A percentile compares a stretch with the other conserved stretches of the same genome.
Conservation (phyloP, 495 filamentous ascomycete genomes). For the Tuber magnatum region DNA sequence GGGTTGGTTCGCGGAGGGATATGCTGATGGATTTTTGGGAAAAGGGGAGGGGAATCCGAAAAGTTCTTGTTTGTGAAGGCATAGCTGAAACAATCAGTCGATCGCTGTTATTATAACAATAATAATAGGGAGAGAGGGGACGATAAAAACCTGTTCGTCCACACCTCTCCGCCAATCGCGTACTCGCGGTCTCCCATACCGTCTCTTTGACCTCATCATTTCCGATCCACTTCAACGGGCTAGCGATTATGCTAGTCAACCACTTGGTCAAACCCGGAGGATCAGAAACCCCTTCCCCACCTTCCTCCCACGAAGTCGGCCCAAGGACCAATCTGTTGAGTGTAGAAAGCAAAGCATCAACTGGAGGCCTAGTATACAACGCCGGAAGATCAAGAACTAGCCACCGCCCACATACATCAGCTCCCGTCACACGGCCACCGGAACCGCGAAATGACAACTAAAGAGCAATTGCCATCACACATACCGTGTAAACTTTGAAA, state of each 20-base stretch:
- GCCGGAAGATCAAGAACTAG: conserved; percentile 48
- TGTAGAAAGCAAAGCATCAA: conserved; percentile 40
- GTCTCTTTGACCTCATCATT: conserved; percentile 62
- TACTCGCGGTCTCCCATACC: conserved; percentile 72
- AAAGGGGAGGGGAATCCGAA: conserved; percentile 53
- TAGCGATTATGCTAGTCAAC: conserved; percentile 69
- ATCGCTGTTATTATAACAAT: neutral
- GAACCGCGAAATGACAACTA: neutral
- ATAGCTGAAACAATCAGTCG: conserved; percentile 50
- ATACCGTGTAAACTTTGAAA: conserved; percentile 13
- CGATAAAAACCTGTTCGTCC: conserved; percentile 54
- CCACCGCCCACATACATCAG: conserved; percentile 4
- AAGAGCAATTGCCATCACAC: neutral
- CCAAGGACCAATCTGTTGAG: conserved; percentile 42
- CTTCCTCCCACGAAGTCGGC: conserved; percentile 46
- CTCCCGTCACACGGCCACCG: neutral
- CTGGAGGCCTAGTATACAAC: conserved; percentile 46
- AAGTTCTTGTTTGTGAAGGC: conserved; percentile 67
- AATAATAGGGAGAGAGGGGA: neutral
- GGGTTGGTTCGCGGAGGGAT: conserved; percentile 71
- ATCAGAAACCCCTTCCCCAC: neutral
- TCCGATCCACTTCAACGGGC: conserved; percentile 64
- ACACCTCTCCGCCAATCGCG: conserved; percentile 72
- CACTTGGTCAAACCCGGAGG: conserved; percentile 28
- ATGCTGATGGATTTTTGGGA: conserved; percentile 45